phyloP scores from a whole-genome alignment of 2,329 filamentous ascomycete genomes.

The Blastomyces silverae region DNA sequence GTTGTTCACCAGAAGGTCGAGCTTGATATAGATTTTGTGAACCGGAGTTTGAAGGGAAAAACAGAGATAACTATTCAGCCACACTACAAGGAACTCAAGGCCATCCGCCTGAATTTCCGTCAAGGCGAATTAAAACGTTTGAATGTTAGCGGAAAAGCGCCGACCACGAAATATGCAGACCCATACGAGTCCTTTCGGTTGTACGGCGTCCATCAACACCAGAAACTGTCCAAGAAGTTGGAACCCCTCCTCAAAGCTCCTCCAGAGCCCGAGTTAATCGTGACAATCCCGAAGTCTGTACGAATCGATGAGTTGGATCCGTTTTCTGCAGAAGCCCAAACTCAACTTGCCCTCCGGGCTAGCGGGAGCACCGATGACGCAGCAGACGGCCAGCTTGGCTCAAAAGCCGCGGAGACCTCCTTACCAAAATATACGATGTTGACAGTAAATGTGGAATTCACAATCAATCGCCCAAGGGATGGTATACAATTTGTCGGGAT shows the following conservation, averaged over 20 bases:
- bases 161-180: conserved; percentile 37
- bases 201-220: conserved; percentile 63
- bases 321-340: conserved; percentile 45
- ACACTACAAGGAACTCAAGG: conserved; percentile 48
- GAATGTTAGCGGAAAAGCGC: conserved; percentile 41
- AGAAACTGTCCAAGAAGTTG: conserved; percentile 64
- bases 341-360: conserved; percentile 40
- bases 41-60: conserved; percentile 65
- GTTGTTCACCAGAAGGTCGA: conserved; percentile 81
- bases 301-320: conserved; percentile 56
- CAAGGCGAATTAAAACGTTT: conserved; percentile 54
- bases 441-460: conserved; percentile 67
- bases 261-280: conserved; percentile 52
- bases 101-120: conserved; percentile 55
- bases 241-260: conserved; percentile 50
- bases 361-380: conserved; percentile 33
- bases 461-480: conserved; percentile 67
- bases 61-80: conserved; percentile 75
- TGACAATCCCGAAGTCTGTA: conserved; percentile 55
- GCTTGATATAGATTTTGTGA: conserved; percentile 79
- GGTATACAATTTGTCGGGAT: conserved; percentile 88
- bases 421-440: conserved; percentile 53
- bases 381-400: conserved; percentile 33
- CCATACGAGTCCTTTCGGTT: conserved; percentile 45
- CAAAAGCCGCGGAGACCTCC: conserved; percentile 35